Evolutionary conservation across 768 basidiomycete genomes (phyloP), one percentile per base, ranked within the genome.

Genomic region (Pholiota molesta): DNA sequence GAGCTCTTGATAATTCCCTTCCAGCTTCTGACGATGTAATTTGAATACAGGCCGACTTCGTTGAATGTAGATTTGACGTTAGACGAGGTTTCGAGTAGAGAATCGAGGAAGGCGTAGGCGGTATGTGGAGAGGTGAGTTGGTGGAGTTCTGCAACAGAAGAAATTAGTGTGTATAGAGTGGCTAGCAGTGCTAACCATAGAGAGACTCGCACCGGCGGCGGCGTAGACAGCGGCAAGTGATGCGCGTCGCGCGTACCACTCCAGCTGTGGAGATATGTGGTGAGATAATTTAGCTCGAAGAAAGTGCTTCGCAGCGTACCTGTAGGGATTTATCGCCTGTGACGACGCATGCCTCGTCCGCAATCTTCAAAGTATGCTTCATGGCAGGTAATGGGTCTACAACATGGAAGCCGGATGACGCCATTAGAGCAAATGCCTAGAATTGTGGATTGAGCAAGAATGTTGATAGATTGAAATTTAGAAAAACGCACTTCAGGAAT

Each of bases 91-190:
- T 81, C 77, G 14, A 94, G 78, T 6, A 93, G 82, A 8, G 80
- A 74, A 51, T 89, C 86, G 14, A 95, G 78, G 77, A 95, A 93
- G 2, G 77, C 73, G 29, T 78, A 74, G 0, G 90, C 86, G 2
- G 91, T 91, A 13, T 76, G 68, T 4, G 92, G 90, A 1, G 92
- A 94, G 0, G 85, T 82, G n/a, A 95, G 70, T 69, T 95, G 92
- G 68, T 94, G 92, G 16, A 95, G 77, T 74, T 94, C 92, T 87
- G 65, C 29, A 37, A 35, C 13, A 42, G 17, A 23, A 31, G 21
- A 4, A 26, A 2, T 56, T 57, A 13, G 5, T 2, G 13, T 56
- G 37, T 13, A 7, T 60, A 31, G 47, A 40, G 4, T 19, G 16
- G 40, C 8, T 29, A 33, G 28, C 13, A 14, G 47, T 6, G 39